phyloP scores from a whole-genome alignment of 2,329 filamentous ascomycete genomes.

The Colletotrichum musae region DNA sequence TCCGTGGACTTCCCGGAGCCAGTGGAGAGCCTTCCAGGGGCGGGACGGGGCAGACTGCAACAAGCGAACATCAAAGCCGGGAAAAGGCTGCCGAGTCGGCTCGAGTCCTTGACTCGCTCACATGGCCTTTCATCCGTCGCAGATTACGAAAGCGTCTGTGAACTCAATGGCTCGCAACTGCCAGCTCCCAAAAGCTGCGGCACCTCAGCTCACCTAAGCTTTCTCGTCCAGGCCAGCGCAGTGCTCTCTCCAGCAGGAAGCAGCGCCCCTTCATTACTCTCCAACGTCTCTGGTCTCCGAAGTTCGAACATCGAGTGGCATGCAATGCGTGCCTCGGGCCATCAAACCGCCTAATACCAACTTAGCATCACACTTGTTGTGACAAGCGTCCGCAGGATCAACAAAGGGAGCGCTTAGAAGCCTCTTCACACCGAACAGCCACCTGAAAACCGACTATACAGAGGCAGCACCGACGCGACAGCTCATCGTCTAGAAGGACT shows the following conservation, averaged over 20 bases:
- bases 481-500: constrained; percentile 4
- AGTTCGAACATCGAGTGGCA: constrained; percentile 13
- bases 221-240: constrained; percentile 14
- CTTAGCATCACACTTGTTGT: constrained; percentile 30
- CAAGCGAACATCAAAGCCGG: constrained; percentile 12
- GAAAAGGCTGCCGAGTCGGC: constrained; percentile 17
- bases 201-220: not conserved
- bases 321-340: constrained; percentile 28
- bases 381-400: constrained; percentile 23
- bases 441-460: constrained; percentile 3
- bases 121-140: constrained; percentile 26
- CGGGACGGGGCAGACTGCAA: constrained; percentile 10
- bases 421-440: constrained; percentile 18
- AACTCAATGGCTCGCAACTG: constrained; percentile 24
- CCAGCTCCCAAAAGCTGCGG: not conserved
- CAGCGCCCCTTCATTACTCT: not conserved
- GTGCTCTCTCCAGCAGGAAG: not conserved
- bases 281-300: not conserved
- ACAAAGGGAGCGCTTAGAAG: constrained; percentile 2
- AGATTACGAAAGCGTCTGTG: constrained; percentile 18
- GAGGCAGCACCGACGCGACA: constrained; percentile 9
- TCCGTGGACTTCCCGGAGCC: constrained; percentile 11
- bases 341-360: constrained; percentile 15
- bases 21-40: constrained; percentile 1
- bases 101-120: constrained; percentile 38